A percentile compares a stretch with the other conserved stretches of the same genome.
phyloP scores from a whole-genome alignment of 306 rosid species.

The Quercus mongolica region DNA sequence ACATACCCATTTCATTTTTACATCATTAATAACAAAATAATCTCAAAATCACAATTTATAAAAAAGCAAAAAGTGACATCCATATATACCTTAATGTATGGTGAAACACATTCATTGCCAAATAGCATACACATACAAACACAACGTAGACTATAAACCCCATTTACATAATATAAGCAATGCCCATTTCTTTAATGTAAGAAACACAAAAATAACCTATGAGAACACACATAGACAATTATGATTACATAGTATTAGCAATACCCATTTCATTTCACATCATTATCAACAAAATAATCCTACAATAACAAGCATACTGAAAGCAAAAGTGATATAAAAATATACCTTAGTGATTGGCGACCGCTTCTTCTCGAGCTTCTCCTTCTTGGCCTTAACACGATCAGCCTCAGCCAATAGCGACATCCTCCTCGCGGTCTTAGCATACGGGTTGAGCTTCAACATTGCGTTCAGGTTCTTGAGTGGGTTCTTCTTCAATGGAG shows the following conservation, averaged over 20 bases:
- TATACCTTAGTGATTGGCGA: constrained; percentile 57
- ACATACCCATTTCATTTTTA: no score
- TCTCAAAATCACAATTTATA: no score
- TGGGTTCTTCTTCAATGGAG: constrained; percentile 76
- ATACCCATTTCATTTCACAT: background rate
- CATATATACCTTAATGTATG: no score
- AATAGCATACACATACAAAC: no score
- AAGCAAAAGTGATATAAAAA: background rate
- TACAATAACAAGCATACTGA: background rate
- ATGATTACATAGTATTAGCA: background rate
- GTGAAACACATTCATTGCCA: no score
- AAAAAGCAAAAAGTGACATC: no score
- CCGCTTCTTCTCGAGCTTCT: constrained; percentile 85
- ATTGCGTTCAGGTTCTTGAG: constrained; percentile 66
- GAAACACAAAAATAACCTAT: no score
- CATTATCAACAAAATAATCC: background rate
- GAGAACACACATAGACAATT: no score
- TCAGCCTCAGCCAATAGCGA: constrained; percentile 71
- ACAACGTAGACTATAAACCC: no score
- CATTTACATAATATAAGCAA: no score
- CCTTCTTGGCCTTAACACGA: constrained; percentile 71
- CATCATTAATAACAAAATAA: no score
- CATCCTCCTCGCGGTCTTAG: constrained; percentile 80
- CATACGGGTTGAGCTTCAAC: constrained; percentile 76
- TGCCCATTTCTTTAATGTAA: no score